Evolutionary conservation across 2,329 filamentous ascomycete species (phyloP).

Genomic region (Stagonosporopsis rhizophila): DNA sequence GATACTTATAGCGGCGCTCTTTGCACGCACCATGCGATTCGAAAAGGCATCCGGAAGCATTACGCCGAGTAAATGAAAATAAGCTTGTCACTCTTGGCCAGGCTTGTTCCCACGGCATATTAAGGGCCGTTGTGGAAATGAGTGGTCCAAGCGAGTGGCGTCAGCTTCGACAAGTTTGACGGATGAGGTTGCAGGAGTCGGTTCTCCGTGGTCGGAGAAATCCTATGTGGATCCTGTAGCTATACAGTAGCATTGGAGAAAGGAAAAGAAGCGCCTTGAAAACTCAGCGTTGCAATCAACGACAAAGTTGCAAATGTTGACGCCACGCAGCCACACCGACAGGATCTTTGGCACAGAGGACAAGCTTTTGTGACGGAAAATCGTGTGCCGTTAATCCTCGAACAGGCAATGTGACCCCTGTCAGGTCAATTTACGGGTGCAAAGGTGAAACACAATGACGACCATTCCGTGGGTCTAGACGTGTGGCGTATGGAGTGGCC

Average conservation of each 20-base stretch:
- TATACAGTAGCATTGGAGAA: neutral
- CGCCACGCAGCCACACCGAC: conserved; percentile 16
- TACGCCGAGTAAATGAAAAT: conserved; percentile 2
- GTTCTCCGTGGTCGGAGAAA: conserved; percentile 1
- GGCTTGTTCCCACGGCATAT: conserved; percentile 34
- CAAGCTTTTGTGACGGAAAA: conserved; percentile 21
- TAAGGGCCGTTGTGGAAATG: conserved; percentile 27
- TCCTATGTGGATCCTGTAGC: neutral
- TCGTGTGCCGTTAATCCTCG: conserved; percentile 15
- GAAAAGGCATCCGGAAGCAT: conserved; percentile 6
- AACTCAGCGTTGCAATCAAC: neutral
- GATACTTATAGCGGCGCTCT: conserved; percentile 25
- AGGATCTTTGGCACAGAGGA: conserved; percentile 2
- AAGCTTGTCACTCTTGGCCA: conserved; percentile 41
- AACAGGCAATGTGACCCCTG: conserved; percentile 17
- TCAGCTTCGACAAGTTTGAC: conserved; percentile 2
- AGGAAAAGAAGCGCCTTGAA: neutral
- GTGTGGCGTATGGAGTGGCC: conserved; percentile 17
- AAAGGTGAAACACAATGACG: conserved; percentile 30
- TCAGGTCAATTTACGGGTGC: conserved; percentile 20
- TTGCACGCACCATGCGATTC: conserved; percentile 2
- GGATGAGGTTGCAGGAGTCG: conserved; percentile 2
- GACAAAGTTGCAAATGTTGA: neutral
- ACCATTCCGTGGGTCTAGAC: conserved; percentile 16
- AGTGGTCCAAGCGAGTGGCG: conserved; percentile 22